Conservation (phyloP, 345 rosid species). For the Turnera subulata region DNA sequence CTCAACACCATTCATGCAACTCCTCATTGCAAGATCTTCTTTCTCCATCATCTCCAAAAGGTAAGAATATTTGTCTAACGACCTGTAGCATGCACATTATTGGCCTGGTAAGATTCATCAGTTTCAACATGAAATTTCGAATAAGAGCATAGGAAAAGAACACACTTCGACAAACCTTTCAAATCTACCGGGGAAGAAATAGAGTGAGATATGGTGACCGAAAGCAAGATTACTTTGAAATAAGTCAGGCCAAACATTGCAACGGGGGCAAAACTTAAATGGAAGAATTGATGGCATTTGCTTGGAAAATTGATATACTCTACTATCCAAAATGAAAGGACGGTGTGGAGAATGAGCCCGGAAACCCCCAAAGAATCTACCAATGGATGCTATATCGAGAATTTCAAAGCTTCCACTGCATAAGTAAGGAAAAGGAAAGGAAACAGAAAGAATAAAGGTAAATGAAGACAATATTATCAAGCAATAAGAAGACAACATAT, state of each 20-base stretch:
- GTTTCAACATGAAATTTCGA: background rate
- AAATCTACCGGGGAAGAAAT: constrained; percentile 2
- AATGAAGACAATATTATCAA: background rate
- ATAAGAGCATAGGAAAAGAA: background rate
- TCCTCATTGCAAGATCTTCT: constrained; percentile 8
- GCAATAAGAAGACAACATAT: background rate
- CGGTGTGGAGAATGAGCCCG: constrained; percentile 1
- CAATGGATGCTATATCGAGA: background rate
- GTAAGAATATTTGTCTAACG: background rate
- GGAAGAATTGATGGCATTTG: background rate
- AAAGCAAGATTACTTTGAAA: background rate
- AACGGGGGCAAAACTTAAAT: background rate
- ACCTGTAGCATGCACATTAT: background rate
- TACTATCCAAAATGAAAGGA: background rate
- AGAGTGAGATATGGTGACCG: background rate
- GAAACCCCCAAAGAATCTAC: background rate
- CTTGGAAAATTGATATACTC: background rate
- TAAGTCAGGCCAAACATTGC: constrained; percentile 1
- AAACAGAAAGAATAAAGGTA: no score
- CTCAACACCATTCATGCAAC: constrained; percentile 6
- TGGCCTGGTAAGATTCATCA: no score
- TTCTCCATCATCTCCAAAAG: background rate
- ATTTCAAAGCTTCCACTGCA: constrained; percentile 21
- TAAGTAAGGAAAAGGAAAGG: background rate
- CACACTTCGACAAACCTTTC: background rate